Percentiles rank a stretch among this genome's conserved stretches.
phyloP scores from a whole-genome alignment of 352 stramenopile genomes.

The Blastocystis sp. region DNA sequence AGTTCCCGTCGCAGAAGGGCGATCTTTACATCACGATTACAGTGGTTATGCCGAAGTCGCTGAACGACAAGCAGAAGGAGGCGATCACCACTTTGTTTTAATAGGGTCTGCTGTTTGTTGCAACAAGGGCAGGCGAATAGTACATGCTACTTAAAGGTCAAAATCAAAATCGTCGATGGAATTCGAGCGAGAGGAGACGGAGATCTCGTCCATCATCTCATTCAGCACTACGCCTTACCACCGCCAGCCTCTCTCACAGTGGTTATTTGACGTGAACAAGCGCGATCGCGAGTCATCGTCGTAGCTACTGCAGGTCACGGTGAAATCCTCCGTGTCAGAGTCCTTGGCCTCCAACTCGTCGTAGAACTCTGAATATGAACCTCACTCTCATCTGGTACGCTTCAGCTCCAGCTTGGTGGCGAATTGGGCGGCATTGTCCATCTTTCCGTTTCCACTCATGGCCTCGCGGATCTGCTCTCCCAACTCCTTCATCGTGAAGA shows the following conservation, averaged over 20 bases:
- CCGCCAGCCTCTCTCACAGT: not conserved
- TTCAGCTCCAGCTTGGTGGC: constrained; percentile 52
- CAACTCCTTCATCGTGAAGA: constrained; percentile 36
- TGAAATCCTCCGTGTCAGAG: constrained; percentile 63
- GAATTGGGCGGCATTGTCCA: constrained; percentile 52
- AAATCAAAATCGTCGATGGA: constrained; percentile 68
- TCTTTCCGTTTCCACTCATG: constrained; percentile 21
- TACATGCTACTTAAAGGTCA: constrained; percentile 9
- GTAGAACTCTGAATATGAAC: constrained; percentile 46
- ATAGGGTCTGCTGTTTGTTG: not conserved
- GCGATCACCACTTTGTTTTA: constrained; percentile 64
- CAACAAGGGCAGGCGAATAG: not conserved
- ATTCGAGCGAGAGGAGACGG: constrained; percentile 53
- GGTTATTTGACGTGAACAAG: constrained; percentile 61
- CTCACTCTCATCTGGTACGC: not conserved
- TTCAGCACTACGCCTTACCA: constrained; percentile 18
- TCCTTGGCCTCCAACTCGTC: constrained; percentile 59
- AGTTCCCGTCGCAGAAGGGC: constrained; percentile 83
- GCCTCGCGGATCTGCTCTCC: constrained; percentile 22
- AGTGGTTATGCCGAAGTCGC: constrained; percentile 85
- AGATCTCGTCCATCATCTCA: constrained; percentile 67
- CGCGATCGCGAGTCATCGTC: constrained; percentile 59
- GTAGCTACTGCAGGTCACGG: constrained; percentile 56
- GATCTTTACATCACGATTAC: constrained; percentile 91
- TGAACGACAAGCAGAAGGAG: constrained; percentile 84